Evolutionary conservation across 1,284 basidiomycete species (phyloP), one percentile per base, ranked within the genome.

Genomic region (Rhodotorula sp.): DNA sequence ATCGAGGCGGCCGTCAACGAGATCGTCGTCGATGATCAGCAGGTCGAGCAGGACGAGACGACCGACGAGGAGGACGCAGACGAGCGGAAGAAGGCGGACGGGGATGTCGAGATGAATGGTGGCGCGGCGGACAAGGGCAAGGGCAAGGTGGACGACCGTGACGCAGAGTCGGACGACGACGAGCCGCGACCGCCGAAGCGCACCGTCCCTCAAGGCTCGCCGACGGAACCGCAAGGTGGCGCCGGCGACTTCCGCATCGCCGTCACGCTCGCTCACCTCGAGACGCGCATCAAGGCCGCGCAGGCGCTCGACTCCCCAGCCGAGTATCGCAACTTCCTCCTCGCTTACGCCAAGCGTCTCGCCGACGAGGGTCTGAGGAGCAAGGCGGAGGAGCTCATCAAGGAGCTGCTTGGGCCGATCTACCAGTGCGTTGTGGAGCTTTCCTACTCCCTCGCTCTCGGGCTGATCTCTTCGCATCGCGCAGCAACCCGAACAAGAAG

Each of bases 381-480:
- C 39, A 91, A 92, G 78, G 92, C 88, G 15, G 92, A 94, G 79
- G 94, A 95, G 79, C 80, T 97, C 63, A 85, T 94, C 59, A 88
- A 85, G 78, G 93, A 94, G 71, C 82, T 96, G 49, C 88, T 91
- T 76, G 94, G 93, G 13, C 92, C 92, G 1, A 81, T 92, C 56
- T 93, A 90, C 80, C 89, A 70, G 73, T 73, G 66, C 53, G 65
- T 62, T 59, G 53, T 15, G 36, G 11, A 11, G 53, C 24, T 47
- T 54, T 66, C 13, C 32, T 27, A 10, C 51, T 64, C 22, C 30
- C 61, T 32, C 24, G 22, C 54, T 72, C 19, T 30, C 11, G 39
- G 59, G 54, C 46, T 32, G 52, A 46, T 66, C 51, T 66, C 32
- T 46, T 63, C 48, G 24, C 61, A 39, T 36, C 58, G 4, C 70